These are phyloP conservation scores for Zalaria obscura DNA, from an alignment of 2,329 filamentous ascomycete genomes.

Conservation along the genomic window DNA sequence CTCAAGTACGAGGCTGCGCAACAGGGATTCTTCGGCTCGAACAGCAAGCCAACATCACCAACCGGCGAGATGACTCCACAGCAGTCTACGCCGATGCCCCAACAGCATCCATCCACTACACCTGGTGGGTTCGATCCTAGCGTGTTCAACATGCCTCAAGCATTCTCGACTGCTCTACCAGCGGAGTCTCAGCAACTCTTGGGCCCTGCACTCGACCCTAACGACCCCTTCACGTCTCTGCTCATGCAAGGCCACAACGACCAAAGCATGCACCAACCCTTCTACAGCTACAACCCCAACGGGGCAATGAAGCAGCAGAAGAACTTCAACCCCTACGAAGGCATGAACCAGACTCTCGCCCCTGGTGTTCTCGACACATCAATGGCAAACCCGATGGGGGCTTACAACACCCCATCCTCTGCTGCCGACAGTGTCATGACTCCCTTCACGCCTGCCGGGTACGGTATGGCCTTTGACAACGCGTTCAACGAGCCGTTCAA, in stretches of 20 bases:
- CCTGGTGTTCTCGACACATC: conserved; percentile 20
- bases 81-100: conserved; percentile 4
- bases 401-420: conserved; percentile 10
- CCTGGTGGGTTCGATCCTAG: conserved; percentile 14
- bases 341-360: conserved; percentile 26
- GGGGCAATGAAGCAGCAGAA: conserved; percentile 13
- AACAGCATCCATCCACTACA: conserved; percentile 5
- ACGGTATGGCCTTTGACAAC: conserved; percentile 9
- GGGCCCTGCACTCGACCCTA: conserved; percentile 29
- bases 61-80: neutral
- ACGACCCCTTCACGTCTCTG: conserved; percentile 29
- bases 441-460: conserved; percentile 9
- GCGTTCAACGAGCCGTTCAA: conserved; percentile 10
- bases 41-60: conserved; percentile 2
- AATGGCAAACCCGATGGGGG: conserved; percentile 8
- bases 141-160: conserved; percentile 19
- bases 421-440: conserved; percentile 12
- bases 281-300: conserved; percentile 33
- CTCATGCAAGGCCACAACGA: conserved; percentile 32
- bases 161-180: conserved; percentile 36
- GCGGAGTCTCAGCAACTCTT: conserved; percentile 40
- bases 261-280: conserved; percentile 19
- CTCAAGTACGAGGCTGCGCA: conserved; percentile 8
- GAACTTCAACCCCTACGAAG: conserved; percentile 13
- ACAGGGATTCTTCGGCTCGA: neutral